Evolutionary conservation across 2,329 filamentous ascomycete genomes (phyloP).

Genomic region (Colletotrichum horii): DNA sequence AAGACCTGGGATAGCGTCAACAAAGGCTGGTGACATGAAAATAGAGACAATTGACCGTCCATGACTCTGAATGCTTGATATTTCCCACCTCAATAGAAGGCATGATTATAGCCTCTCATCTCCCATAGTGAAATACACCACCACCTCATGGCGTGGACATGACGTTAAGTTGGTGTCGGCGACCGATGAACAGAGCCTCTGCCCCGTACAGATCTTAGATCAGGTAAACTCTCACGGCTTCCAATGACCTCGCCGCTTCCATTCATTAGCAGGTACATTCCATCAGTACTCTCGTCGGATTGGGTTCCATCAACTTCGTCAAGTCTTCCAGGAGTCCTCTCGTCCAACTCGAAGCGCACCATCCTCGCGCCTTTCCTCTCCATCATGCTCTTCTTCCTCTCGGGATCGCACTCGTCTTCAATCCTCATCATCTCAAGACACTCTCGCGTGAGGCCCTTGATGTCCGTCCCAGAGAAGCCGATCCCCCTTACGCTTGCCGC

Average conservation of each 20-base stretch:
- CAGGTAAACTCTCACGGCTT: constrained; percentile 9
- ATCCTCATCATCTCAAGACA: constrained; percentile 11
- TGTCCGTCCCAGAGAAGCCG: constrained; percentile 2
- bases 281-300: not conserved
- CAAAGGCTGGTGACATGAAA: not conserved
- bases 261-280: not conserved
- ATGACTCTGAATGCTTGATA: not conserved
- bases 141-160: not conserved
- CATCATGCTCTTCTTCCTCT: not conserved
- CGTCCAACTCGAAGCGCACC: not conserved
- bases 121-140: not conserved
- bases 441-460: constrained; percentile 10
- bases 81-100: not conserved
- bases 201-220: constrained; percentile 10
- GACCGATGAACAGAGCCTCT: constrained; percentile 1
- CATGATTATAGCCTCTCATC: not conserved
- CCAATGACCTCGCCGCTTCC: constrained; percentile 6
- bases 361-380: not conserved
- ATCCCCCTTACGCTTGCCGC: constrained; percentile 20
- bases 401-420: not conserved
- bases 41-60: not conserved
- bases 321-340: not conserved
- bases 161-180: not conserved
- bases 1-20: not conserved
- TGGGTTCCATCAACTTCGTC: not conserved